These are phyloP conservation scores for Colletotrichum tropicale DNA, from an alignment of 2,329 filamentous ascomycete species.

Conservation along the genomic window DNA sequence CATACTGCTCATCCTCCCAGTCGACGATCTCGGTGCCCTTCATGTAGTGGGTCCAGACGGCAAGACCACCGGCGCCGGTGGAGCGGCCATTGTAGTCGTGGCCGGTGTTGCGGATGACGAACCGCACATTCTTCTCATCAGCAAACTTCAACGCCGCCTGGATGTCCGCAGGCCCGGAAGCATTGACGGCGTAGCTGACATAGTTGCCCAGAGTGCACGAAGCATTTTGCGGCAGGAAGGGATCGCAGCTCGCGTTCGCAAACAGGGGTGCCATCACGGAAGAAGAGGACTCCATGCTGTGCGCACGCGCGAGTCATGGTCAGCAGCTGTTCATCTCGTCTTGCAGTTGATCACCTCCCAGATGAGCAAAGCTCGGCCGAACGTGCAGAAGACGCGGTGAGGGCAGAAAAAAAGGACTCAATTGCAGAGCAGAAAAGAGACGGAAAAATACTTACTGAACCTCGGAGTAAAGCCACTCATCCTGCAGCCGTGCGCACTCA, in stretches of 20 bases:
- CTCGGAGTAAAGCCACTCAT: conserved; percentile 14
- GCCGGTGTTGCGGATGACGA: conserved; percentile 39
- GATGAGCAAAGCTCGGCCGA: not conserved
- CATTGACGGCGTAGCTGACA: conserved; percentile 27
- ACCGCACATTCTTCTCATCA: conserved; percentile 38
- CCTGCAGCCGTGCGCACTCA: conserved; percentile 10
- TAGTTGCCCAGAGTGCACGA: conserved; percentile 39
- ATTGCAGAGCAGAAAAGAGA: not conserved
- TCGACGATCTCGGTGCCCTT: conserved; percentile 44
- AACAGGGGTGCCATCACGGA: conserved; percentile 33
- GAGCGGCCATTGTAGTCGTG: conserved; percentile 48
- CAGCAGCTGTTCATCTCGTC: conserved; percentile 25
- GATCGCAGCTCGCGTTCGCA: conserved; percentile 31
- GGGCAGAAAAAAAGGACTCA: not conserved
- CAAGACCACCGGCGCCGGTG: conserved; percentile 53
- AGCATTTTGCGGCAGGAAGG: conserved; percentile 34
- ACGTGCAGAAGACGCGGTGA: not conserved
- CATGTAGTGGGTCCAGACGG: conserved; percentile 52
- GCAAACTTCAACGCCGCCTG: conserved; percentile 39
- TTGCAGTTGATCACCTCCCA: not conserved
- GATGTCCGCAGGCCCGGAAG: conserved; percentile 34
- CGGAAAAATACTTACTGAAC: not conserved
- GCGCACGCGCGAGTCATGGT: not conserved
- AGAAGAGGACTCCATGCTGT: conserved; percentile 14
- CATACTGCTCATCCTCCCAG: conserved; percentile 38